Evolutionary conservation across 2,329 filamentous ascomycete genomes (phyloP), one percentile per base, ranked within the genome.

Genomic region (Aspergillus hortae): DNA sequence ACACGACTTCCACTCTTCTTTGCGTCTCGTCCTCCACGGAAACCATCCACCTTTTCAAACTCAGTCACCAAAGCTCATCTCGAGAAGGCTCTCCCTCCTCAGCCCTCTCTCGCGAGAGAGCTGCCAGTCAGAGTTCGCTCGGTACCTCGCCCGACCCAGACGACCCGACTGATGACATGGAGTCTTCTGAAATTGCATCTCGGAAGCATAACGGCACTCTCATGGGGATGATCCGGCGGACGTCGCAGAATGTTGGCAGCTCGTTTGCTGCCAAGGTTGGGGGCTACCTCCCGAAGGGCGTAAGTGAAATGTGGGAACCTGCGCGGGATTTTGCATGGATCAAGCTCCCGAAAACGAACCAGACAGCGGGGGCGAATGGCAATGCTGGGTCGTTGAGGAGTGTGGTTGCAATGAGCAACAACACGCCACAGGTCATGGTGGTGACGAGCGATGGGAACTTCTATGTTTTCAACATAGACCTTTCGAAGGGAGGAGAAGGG

Each of bases 301-400:
- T 99, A 4, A 92, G 92, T 1, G 92, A 97, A 72, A 96, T 97
- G 81, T 97, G 92, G 92, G 94, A 99, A 65, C 94, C 94, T 0
- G 78, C 88, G 54, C 84, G 94, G 49, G 94, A 99, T 71, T 99
- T 99, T 74, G 94, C 94, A 1, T 97, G 90, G 80, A 92, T 97
- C 66, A 95, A 94, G 69, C 83, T 99, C 44, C 92, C 92, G 12
- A 90, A 88, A 65, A 51, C 71, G 36, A 63, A 75, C 62, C 64
- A 69, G n/a, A 69, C 62, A 42, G 65, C 52, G 56, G 71, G 67
- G 6, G 65, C 62, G 7, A 64, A 61, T 30, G 73, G 73, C 21
- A 65, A 71, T 33, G 66, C 65, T n/a, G 77, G 80, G 0, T 86
- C 89, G 0, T 72, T 95, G 38, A 81, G 89, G 59, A 96, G 90